Percentiles rank a stretch among this genome's conserved stretches.
phyloP scores from a whole-genome alignment of 2,329 filamentous ascomycete species.

The Xylaria sp. region DNA sequence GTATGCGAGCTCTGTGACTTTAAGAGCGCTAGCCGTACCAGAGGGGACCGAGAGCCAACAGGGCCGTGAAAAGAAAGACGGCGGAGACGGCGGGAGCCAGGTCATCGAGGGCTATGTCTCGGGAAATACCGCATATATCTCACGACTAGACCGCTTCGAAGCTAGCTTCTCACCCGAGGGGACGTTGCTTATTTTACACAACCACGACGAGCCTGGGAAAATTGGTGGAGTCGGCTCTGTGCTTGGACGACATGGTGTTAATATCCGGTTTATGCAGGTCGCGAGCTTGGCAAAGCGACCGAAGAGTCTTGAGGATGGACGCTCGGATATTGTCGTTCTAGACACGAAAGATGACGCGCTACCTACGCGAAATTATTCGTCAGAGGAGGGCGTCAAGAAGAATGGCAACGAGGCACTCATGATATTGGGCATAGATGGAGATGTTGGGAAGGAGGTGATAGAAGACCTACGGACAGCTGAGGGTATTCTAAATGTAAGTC shows the following conservation, averaged over 20 bases:
- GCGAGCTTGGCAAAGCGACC: slow-evolving; percentile 29
- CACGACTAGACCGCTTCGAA: slow-evolving; percentile 76
- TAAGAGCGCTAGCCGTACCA: slow-evolving; percentile 61
- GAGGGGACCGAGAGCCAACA: slow-evolving; percentile 36
- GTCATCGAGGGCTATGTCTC: slow-evolving; percentile 74
- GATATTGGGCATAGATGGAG: slow-evolving; percentile 79
- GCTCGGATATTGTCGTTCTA: background rate
- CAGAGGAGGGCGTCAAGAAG: slow-evolving; percentile 46
- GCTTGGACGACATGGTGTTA: slow-evolving; percentile 75
- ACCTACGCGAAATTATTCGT: background rate
- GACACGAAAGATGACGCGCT: background rate
- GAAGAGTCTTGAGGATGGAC: background rate
- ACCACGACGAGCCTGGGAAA: slow-evolving; percentile 84
- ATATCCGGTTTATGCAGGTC: slow-evolving; percentile 80
- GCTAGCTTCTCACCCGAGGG: slow-evolving; percentile 79
- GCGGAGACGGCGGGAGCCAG: slow-evolving; percentile 40
- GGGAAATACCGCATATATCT: slow-evolving; percentile 73
- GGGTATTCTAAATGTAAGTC: slow-evolving; percentile 65
- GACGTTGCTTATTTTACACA: slow-evolving; percentile 79
- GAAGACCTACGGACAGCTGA: slow-evolving; percentile 60
- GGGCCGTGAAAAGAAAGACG: slow-evolving; percentile 1
- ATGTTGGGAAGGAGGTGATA: slow-evolving; percentile 67
- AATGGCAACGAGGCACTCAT: slow-evolving; percentile 76
- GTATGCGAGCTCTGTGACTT: slow-evolving; percentile 76
- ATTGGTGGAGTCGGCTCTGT: slow-evolving; percentile 81